A percentile compares a stretch with the other conserved stretches of the same genome.
phyloP scores from a whole-genome alignment of 202 grass and related monocot species.

The Schoenoplectus tabernaemontani region DNA sequence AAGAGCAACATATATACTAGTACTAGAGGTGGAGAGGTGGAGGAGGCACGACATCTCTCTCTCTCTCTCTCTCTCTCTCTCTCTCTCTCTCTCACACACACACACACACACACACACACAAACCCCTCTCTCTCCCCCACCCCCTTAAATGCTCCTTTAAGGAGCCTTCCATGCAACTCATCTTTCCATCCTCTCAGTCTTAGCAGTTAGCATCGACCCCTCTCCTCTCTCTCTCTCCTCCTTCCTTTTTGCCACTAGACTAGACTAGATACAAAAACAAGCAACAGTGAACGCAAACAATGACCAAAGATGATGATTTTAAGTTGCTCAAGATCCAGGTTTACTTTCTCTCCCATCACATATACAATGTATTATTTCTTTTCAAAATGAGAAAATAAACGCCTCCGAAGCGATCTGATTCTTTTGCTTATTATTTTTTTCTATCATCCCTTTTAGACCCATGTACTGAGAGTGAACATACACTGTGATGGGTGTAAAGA shows the following conservation, averaged over 20 bases:
- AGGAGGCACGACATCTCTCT: constrained; percentile 8
- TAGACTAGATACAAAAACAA: constrained; percentile 14
- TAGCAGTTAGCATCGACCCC: not conserved
- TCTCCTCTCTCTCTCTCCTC: not conserved
- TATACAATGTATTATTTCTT: not conserved
- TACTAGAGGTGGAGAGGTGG: constrained; percentile 11
- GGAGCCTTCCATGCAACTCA: constrained; percentile 32
- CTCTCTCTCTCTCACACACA: not conserved
- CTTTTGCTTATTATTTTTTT: not conserved
- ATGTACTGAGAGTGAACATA: constrained; percentile 92
- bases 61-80: not conserved
- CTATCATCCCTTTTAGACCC: constrained; percentile 47
- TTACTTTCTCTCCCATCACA: constrained; percentile 2
- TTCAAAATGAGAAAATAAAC: constrained; percentile 1
- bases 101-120: too few species aligned
- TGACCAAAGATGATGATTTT: constrained; percentile 89
- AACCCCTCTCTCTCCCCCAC: too few species aligned
- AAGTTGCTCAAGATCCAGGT: constrained; percentile 98
- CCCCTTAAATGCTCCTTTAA: constrained; percentile 51
- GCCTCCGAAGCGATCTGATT: constrained; percentile 28
- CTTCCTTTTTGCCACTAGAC: not conserved
- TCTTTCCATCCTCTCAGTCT: constrained; percentile 20
- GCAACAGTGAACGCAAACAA: constrained; percentile 35
- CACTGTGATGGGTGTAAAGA: constrained; percentile 95
- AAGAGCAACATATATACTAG: too few species aligned